These are phyloP conservation scores for Ganoderma multipileum DNA, from an alignment of 1,284 basidiomycete genomes.

Conservation along the genomic window DNA sequence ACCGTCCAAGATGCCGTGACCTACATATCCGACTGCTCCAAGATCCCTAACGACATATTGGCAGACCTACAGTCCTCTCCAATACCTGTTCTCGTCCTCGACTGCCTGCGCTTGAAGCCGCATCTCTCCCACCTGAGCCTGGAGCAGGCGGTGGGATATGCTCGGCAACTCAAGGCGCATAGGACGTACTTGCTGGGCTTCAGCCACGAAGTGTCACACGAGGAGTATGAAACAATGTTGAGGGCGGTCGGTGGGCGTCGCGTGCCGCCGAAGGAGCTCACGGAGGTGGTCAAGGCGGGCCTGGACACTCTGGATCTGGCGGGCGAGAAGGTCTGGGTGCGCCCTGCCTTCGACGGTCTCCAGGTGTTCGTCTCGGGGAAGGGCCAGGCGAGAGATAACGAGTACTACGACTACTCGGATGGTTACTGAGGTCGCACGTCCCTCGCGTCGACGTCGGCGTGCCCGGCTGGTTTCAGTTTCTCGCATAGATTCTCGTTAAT, in stretches of 20 bases:
- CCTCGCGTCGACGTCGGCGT: not conserved
- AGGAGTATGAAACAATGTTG: conserved; percentile 67
- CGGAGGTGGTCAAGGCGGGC: conserved; percentile 49
- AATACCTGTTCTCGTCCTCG: conserved; percentile 65
- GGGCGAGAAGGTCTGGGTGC: conserved; percentile 61
- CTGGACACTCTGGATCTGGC: conserved; percentile 49
- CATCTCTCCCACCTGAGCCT: conserved; percentile 81
- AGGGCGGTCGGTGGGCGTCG: conserved; percentile 53
- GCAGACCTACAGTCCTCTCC: conserved; percentile 46
- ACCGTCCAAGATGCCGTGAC: conserved; percentile 66
- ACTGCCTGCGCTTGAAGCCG: conserved; percentile 66
- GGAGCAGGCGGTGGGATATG: conserved; percentile 58
- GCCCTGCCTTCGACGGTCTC: conserved; percentile 77
- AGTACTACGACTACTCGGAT: conserved; percentile 39
- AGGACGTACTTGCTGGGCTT: conserved; percentile 79
- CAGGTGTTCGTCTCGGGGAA: conserved; percentile 52
- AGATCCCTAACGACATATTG: conserved; percentile 77
- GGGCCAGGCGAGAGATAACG: conserved; percentile 55
- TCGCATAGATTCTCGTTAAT: conserved; percentile 3
- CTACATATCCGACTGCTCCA: conserved; percentile 80
- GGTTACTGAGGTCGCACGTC: not conserved
- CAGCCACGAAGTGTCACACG: conserved; percentile 71
- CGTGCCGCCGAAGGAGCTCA: conserved; percentile 41
- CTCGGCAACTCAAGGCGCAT: conserved; percentile 59
- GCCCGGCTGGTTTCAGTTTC: not conserved